phyloP scores from a whole-genome alignment of 169 alveolate genomes.

The Haemoproteus tartakovskyi region DNA sequence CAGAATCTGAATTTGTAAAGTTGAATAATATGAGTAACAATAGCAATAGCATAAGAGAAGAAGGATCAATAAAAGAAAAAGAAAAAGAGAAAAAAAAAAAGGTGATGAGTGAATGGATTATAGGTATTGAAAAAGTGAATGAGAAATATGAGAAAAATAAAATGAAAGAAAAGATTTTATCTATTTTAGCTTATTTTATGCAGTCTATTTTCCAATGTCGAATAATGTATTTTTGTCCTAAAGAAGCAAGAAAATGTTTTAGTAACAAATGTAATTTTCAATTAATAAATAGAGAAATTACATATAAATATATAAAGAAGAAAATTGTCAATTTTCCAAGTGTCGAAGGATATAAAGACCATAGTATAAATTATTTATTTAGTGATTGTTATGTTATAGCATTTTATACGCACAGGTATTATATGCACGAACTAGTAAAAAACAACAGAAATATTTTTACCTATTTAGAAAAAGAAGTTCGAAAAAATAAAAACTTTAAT shows the following conservation, averaged over 20 bases:
- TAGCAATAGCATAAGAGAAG: not conserved
- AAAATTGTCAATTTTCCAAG: slow-evolving; percentile 38
- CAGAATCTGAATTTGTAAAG: not conserved
- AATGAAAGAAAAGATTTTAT: slow-evolving; percentile 44
- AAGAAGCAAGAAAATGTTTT: slow-evolving; percentile 56
- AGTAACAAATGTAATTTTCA: slow-evolving; percentile 30
- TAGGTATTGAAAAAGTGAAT: slow-evolving; percentile 60
- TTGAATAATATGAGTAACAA: not conserved
- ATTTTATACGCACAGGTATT: slow-evolving; percentile 41
- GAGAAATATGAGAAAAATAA: slow-evolving; percentile 52
- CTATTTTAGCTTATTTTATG: slow-evolving; percentile 37
- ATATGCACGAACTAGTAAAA: slow-evolving; percentile 56
- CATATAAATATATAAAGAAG: slow-evolving; percentile 52
- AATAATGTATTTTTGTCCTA: slow-evolving; percentile 57
- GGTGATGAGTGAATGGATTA: slow-evolving; percentile 61
- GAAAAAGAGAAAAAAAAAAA: not conserved
- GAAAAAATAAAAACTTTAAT: slow-evolving; percentile 36
- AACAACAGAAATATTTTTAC: slow-evolving; percentile 28
- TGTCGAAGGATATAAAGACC: slow-evolving; percentile 7
- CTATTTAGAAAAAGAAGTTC: slow-evolving; percentile 34
- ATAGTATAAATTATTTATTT: slow-evolving; percentile 32
- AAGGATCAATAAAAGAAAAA: not conserved
- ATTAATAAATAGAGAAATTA: slow-evolving; percentile 34
- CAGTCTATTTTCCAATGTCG: slow-evolving; percentile 47
- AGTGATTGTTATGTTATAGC: slow-evolving; percentile 56